Base-by-base conservation (phyloP, 2,329 filamentous ascomycete genomes). In the Aspergillus tanneri region DNA sequence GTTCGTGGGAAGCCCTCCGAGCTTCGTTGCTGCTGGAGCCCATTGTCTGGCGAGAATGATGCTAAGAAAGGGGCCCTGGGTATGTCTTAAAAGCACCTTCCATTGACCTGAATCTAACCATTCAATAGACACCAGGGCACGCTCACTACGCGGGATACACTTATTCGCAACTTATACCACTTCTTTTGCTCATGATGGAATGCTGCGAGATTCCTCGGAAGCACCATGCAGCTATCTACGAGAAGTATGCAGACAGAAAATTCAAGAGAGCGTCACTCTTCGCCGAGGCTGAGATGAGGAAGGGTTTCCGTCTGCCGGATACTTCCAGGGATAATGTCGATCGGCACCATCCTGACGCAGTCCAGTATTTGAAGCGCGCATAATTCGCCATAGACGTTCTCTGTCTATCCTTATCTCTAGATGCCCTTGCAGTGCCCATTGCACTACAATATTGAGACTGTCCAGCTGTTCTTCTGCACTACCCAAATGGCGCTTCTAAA, bases 131-230 rank as follows among this genome's bases (percentile, higher is more conserved):
- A 50, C 82, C 83, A 53, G 82, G 86, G 14, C 93, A 99, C 65
- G 85, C 93, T 27, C 85, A 95, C 72, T 97, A 95, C 73, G 95
- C 92, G 27, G 89, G 89, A 45, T 97, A 99, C 74, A 96, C 91
- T 2, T 90, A 87, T 73, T 73, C 77, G 37, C 93, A 99, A 70
- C 77, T 99, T 47, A 84, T 85, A 62, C 85, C 86, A 2, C 74
- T 96, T 28, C 79, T 96, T 38, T 77, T 78, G 11, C 84, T 88
- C 68, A 84, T 99, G 56, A 75, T 95, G 41, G 90, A 96, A 59
- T 97, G 92, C 75, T 96, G 90, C 71, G 84, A 89, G 52, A 80
- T 85, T 47, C 87, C 90, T 5, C 79, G 79, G 54, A 84, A 85
- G 62, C 93, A 99, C 66, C 93, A 99, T 66, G 73, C 77, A 22